Conservation (phyloP, 148 eudicot species). For the Dysphania ambrosioides region DNA sequence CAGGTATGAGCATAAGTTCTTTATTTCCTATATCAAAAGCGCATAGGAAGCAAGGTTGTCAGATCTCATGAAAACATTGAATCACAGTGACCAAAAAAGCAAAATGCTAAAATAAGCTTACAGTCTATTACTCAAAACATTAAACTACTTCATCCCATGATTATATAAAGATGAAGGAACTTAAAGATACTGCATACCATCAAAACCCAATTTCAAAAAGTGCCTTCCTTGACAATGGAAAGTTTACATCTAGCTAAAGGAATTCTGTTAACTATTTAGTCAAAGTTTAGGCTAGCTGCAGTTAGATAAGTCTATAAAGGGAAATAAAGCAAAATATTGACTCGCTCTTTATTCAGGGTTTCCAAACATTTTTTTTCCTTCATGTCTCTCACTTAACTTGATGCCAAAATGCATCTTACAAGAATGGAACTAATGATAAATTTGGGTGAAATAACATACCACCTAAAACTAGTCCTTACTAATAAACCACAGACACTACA, state of each 20-base stretch:
- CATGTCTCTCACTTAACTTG: neutral
- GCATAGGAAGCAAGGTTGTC: neutral
- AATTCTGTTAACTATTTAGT: neutral
- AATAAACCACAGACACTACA: neutral
- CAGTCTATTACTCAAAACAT: too few relatives aligned
- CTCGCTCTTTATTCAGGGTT: too few relatives aligned
- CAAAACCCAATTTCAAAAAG: neutral
- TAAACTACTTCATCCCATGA: neutral
- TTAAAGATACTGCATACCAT: neutral
- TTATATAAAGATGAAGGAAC: neutral
- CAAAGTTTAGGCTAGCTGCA: neutral
- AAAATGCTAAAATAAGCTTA: neutral
- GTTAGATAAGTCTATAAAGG: neutral
- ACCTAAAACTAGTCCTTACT: neutral
- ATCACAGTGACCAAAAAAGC: neutral
- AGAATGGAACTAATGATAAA: neutral
- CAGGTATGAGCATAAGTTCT: conserved; percentile 78
- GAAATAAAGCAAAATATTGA: neutral
- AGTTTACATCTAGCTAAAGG: conserved; percentile 1
- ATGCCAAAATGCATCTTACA: neutral
- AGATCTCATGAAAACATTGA: neutral
- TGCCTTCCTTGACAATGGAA: neutral
- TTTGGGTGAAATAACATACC: neutral
- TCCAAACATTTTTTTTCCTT: too few relatives aligned
- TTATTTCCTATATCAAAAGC: conserved; percentile 61